Conservation (phyloP, 2,329 filamentous ascomycete genomes). For the Alternaria arborescens region DNA sequence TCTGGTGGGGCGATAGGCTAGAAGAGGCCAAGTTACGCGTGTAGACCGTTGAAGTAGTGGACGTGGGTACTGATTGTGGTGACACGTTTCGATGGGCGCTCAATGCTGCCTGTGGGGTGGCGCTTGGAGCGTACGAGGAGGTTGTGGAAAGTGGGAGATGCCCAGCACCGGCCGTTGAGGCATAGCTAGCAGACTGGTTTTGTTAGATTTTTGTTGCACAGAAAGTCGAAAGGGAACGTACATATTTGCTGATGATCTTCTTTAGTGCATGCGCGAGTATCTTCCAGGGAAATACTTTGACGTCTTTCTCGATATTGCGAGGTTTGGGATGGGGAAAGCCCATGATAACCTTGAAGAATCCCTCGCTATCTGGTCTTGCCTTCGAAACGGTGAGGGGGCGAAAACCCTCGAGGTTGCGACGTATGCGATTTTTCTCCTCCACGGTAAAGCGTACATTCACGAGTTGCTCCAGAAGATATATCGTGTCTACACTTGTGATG, state of each 20-base stretch:
- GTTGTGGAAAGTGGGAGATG: slow-evolving; percentile 51
- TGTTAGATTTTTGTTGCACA: slow-evolving; percentile 47
- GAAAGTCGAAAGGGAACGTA: slow-evolving; percentile 53
- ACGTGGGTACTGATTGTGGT: slow-evolving; percentile 58
- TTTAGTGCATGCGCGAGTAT: slow-evolving; percentile 85
- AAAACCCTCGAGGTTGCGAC: slow-evolving; percentile 94
- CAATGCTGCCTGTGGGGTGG: slow-evolving; percentile 58
- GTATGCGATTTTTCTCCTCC: slow-evolving; percentile 98
- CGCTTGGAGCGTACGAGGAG: slow-evolving; percentile 49
- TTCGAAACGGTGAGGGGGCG: slow-evolving; percentile 93
- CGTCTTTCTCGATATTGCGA: slow-evolving; percentile 97
- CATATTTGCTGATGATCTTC: slow-evolving; percentile 99
- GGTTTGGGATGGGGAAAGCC: slow-evolving; percentile 94
- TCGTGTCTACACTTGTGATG: slow-evolving; percentile 96
- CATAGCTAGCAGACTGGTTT: slow-evolving; percentile 71
- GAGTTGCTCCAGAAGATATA: slow-evolving; percentile 90
- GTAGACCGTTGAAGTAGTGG: slow-evolving; percentile 56
- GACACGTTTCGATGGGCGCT: slow-evolving; percentile 59
- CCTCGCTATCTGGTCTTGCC: slow-evolving; percentile 87
- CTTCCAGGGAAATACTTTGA: slow-evolving; percentile 98
- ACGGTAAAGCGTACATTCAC: slow-evolving; percentile 89
- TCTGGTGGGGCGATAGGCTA: slow-evolving; percentile 56
- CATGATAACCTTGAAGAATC: slow-evolving; percentile 99
- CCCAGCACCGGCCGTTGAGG: slow-evolving; percentile 66
- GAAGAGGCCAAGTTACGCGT: slow-evolving; percentile 54